Evolutionary conservation across 495 filamentous ascomycete species (phyloP), one percentile per base, ranked within the genome.

Genomic region (Diplogelasinospora grovesii): DNA sequence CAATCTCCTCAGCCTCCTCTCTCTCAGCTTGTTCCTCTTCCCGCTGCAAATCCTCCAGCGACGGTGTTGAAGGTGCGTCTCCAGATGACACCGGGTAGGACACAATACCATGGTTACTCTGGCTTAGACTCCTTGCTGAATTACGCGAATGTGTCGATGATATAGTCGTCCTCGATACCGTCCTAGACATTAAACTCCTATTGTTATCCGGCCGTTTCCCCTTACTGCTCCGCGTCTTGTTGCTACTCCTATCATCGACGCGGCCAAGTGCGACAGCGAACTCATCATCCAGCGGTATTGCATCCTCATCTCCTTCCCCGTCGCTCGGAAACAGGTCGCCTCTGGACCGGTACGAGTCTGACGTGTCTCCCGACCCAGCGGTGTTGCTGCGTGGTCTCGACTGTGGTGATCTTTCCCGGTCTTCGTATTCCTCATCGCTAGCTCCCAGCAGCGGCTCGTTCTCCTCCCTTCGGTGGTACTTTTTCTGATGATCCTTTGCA

Each of bases 291-390:
- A 98, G 65, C 1, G 92, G 89, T 18, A 96, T 78, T 1, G 92
- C 92, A 70, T 98, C 86, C 57, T 88, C 81, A 41, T 84, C 86
- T 32, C 78, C 83, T 45, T 96, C 92, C 35, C 81, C 83, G 45
- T 95, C 89, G 50, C 90, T 96, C 1, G 86, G 88, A 48, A 95
- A 89, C 15, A 99, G 66, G 61, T 99, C 92, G 0, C 88, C 89
- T 36, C 93, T 74, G n/a, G 89, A 95, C 52, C 92, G 83, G 29
- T 88, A 76, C 3, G 89, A 95, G 45, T 89, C 92, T n/a, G 75
- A 78, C 0, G 89, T 95, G 22, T 81, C 80, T 4, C 81, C 82
- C 6, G 86, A 94, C n/a, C 75, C 80, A 10, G 77, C 75, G 2
- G 92, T 97, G 5, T 71, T 81, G 57, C 89, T 95, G 35, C 93